Percentiles rank a stretch among this genome's conserved stretches.
Evolutionary conservation across 2,329 filamentous ascomycete species (phyloP).

Genomic region (Aspergillus fijiensis): DNA sequence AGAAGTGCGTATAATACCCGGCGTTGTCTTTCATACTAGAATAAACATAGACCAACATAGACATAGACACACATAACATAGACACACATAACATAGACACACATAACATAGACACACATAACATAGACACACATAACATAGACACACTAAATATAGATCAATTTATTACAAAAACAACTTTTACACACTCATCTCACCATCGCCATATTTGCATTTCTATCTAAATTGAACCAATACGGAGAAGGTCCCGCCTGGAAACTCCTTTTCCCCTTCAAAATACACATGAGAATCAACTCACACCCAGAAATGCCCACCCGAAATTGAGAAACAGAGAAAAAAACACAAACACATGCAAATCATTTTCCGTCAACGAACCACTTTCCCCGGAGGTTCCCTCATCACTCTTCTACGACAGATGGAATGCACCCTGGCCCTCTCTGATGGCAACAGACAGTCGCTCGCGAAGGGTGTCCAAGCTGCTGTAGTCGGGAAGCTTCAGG

Average conservation of each 20-base stretch:
- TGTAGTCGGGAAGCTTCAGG: slow-evolving; percentile 95
- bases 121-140: no score
- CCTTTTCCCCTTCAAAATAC: slow-evolving; percentile 1
- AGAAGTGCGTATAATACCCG: slow-evolving; percentile 1
- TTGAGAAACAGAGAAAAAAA: background rate
- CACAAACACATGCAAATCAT: background rate
- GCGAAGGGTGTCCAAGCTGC: slow-evolving; percentile 70
- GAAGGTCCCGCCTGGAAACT: background rate
- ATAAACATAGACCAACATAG: slow-evolving; percentile 7
- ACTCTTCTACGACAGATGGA: slow-evolving; percentile 73
- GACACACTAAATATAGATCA: no score
- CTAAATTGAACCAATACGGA: slow-evolving; percentile 4
- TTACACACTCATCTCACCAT: background rate
- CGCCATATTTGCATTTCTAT: slow-evolving; percentile 8
- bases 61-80: background rate
- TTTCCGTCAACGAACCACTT: background rate
- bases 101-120: slow-evolving; percentile 6
- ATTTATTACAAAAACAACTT: no score
- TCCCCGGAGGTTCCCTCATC: background rate
- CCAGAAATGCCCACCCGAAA: background rate
- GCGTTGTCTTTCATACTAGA: background rate
- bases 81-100: no score
- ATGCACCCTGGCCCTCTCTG: slow-evolving; percentile 93
- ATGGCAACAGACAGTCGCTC: slow-evolving; percentile 81
- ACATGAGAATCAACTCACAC: background rate